Conservation (phyloP, 345 rosid genomes). For the Adansonia digitata region DNA sequence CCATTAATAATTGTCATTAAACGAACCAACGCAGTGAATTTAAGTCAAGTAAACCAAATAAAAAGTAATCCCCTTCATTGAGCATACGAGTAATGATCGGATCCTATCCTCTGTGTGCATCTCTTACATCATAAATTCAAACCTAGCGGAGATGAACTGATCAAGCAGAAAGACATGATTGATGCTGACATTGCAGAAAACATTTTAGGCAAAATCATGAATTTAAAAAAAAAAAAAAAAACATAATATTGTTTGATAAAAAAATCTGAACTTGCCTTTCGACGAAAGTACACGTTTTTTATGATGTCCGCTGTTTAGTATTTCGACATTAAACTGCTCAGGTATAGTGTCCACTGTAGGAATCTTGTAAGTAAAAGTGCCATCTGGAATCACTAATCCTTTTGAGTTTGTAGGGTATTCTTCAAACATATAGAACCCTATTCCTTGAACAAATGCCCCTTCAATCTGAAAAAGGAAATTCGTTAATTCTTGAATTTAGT, state of each 20-base stretch:
- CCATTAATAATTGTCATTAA: background rate
- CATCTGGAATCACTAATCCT: slow-evolving; percentile 55
- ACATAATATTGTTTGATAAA: background rate
- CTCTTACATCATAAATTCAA: background rate
- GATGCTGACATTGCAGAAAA: too few species aligned
- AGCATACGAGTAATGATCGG: background rate
- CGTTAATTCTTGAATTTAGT: too few species aligned
- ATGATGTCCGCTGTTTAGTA: too few species aligned
- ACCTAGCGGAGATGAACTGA: background rate
- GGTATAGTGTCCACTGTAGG: slow-evolving; percentile 78
- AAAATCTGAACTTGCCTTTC: slow-evolving; percentile 43
- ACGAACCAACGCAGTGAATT: background rate
- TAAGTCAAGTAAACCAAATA: too few species aligned
- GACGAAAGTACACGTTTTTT: slow-evolving; percentile 70
- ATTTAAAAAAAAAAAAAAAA: too few species aligned
- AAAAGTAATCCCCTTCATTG: background rate
- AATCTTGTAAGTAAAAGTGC: slow-evolving; percentile 79
- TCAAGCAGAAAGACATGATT: too few species aligned
- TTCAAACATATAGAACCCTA: slow-evolving; percentile 84
- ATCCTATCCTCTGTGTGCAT: background rate
- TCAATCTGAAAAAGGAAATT: slow-evolving; percentile 50
- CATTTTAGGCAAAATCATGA: too few species aligned
- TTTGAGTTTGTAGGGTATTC: too few species aligned
- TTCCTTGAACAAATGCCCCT: slow-evolving; percentile 91
- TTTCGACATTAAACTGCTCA: too few species aligned